phyloP scores from a whole-genome alignment of 1,139 yeast genomes.

The Spathaspora sp. region DNA sequence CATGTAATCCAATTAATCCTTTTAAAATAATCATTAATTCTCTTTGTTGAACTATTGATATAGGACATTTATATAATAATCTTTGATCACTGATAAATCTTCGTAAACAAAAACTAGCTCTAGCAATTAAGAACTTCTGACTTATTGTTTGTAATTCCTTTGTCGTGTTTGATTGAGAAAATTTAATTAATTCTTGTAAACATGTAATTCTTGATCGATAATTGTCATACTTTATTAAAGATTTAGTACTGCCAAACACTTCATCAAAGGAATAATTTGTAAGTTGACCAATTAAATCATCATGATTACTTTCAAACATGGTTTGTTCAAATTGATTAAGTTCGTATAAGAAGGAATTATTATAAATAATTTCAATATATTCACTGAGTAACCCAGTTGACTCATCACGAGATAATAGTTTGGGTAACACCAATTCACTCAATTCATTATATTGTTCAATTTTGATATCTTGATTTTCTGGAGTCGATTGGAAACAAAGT shows the following conservation, averaged over 20 bases:
- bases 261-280: constrained; percentile 25
- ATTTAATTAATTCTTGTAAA: constrained; percentile 30
- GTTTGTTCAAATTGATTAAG: constrained; percentile 28
- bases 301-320: constrained; percentile 10
- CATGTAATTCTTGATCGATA: constrained; percentile 32
- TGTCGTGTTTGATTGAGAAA: constrained; percentile 15
- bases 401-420: constrained; percentile 23
- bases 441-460: constrained; percentile 45
- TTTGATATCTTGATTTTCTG: constrained; percentile 48
- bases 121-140: constrained; percentile 24
- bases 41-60: constrained; percentile 35
- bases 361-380: constrained; percentile 37
- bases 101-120: constrained; percentile 36
- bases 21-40: constrained; percentile 29
- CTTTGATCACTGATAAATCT: constrained; percentile 35
- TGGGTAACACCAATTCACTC: constrained; percentile 42
- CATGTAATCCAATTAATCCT: constrained; percentile 21
- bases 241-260: constrained; percentile 35
- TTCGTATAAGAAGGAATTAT: constrained; percentile 37
- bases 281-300: constrained; percentile 18
- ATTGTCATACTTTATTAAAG: constrained; percentile 22
- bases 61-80: constrained; percentile 31
- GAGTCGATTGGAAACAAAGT: constrained; percentile 30
- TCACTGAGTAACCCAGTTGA: constrained; percentile 33
- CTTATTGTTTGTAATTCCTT: constrained; percentile 20